A percentile compares a stretch with the other conserved stretches of the same genome.
These are phyloP conservation scores for Podila epicladia DNA, from an alignment of 192 early-diverging fungal genomes.

Conservation along the genomic window DNA sequence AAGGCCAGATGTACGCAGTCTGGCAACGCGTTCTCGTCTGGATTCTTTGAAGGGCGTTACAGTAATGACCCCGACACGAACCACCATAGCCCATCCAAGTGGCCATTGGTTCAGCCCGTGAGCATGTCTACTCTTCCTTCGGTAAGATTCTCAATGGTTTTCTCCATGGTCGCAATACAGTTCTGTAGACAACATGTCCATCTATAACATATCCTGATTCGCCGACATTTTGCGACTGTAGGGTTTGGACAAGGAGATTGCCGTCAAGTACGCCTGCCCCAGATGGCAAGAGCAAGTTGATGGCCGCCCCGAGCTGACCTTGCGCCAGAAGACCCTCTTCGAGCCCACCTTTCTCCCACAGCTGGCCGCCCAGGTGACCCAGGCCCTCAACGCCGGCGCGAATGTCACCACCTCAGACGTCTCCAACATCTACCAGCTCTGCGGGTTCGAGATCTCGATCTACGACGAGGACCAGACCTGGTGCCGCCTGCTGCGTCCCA, in stretches of 20 bases:
- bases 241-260: slow-evolving; percentile 36
- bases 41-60: slow-evolving; percentile 18
- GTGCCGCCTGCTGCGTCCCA: slow-evolving; percentile 21
- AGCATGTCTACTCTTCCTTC: slow-evolving; percentile 25
- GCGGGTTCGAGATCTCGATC: slow-evolving; percentile 29
- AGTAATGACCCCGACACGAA: background rate
- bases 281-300: slow-evolving; percentile 33
- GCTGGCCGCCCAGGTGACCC: slow-evolving; percentile 11
- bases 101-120: slow-evolving; percentile 25
- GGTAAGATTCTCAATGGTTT: slow-evolving; percentile 1
- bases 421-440: slow-evolving; percentile 16
- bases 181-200: background rate
- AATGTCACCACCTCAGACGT: slow-evolving; percentile 36
- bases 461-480: slow-evolving; percentile 37
- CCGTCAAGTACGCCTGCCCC: slow-evolving; percentile 45
- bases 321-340: background rate
- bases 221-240: background rate
- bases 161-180: background rate
- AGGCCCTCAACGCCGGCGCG: background rate
- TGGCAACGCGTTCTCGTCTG: slow-evolving; percentile 17
- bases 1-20: slow-evolving; percentile 38
- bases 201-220: background rate
- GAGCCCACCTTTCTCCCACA: slow-evolving; percentile 12
- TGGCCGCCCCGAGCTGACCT: background rate
- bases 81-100: background rate